A percentile compares a stretch with the other conserved stretches of the same genome.
Evolutionary conservation across 2,329 filamentous ascomycete genomes (phyloP).

Genomic region (Exophiala bonariae): DNA sequence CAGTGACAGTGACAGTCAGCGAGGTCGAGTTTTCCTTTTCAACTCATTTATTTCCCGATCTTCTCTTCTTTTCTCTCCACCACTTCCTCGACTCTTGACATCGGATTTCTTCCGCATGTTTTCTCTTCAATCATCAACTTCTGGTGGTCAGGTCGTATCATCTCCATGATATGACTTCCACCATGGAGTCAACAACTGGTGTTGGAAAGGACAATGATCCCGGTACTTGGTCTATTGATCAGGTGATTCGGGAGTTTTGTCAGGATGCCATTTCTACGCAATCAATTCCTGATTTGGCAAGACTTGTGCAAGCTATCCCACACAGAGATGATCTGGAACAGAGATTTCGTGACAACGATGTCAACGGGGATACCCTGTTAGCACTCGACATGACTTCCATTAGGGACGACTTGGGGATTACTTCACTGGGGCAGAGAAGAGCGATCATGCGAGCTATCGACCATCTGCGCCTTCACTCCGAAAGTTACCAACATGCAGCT

Average conservation of each 20-base stretch:
- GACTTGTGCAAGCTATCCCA: conserved; percentile 39
- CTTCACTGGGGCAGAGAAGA: conserved; percentile 57
- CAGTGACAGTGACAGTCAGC: too few species aligned
- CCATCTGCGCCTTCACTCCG: conserved; percentile 55
- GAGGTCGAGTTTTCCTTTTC: too few species aligned
- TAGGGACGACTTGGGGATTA: conserved; percentile 59
- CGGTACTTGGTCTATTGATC: conserved; percentile 69
- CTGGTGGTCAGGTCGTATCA: background rate
- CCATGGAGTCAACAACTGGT: conserved; percentile 14
- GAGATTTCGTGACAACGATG: conserved; percentile 59
- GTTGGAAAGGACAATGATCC: conserved; percentile 64
- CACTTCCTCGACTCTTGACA: too few species aligned
- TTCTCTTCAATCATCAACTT: background rate
- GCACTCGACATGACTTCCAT: conserved; percentile 51
- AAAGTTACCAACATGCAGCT: conserved; percentile 42
- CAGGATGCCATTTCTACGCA: too few species aligned
- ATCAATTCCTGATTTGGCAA: too few species aligned
- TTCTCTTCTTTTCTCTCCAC: too few species aligned
- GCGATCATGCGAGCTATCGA: conserved; percentile 60
- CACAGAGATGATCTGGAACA: conserved; percentile 54
- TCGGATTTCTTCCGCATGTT: background rate
- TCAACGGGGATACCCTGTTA: conserved; percentile 66
- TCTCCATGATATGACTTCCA: background rate
- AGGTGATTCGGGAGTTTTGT: conserved; percentile 68
- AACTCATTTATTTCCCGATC: too few species aligned